A percentile compares a stretch with the other conserved stretches of the same genome.
These are phyloP conservation scores for Neonectria coccinea DNA, from an alignment of 2,329 filamentous ascomycete genomes.

Conservation along the genomic window DNA sequence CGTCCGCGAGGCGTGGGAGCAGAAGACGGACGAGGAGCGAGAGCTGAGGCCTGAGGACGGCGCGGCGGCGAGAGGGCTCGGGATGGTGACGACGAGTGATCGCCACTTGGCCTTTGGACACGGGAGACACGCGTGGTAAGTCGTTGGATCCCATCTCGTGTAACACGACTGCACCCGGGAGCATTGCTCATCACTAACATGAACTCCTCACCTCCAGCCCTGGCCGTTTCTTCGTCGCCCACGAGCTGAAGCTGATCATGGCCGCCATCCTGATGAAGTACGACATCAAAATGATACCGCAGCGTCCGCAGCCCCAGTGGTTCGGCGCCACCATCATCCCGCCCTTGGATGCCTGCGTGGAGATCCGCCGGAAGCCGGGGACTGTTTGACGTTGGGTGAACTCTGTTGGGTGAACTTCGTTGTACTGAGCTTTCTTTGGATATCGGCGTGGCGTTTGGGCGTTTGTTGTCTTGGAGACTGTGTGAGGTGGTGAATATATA, in stretches of 20 bases:
- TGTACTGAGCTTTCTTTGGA: neutral
- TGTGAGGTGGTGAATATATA: neutral
- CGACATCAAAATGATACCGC: constrained; percentile 58
- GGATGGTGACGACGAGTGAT: constrained; percentile 66
- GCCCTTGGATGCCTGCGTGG: constrained; percentile 42
- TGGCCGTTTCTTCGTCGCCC: constrained; percentile 67
- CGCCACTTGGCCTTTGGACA: constrained; percentile 67
- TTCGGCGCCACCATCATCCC: constrained; percentile 57
- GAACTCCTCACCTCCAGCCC: constrained; percentile 49
- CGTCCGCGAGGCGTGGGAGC: constrained; percentile 54
- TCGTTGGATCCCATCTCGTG: neutral
- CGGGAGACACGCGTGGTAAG: constrained; percentile 63
- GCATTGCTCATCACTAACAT: neutral
- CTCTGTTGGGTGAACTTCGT: neutral
- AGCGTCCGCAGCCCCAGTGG: constrained; percentile 57
- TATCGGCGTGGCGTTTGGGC: constrained; percentile 6
- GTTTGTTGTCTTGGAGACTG: neutral
- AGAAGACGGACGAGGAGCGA: constrained; percentile 43
- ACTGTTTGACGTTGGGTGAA: neutral
- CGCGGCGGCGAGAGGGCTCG: constrained; percentile 52
- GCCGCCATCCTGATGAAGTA: constrained; percentile 64
- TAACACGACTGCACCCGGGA: neutral
- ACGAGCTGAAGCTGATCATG: constrained; percentile 67
- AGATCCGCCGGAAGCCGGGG: constrained; percentile 39
- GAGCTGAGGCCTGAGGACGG: constrained; percentile 48